Conservation (phyloP, 2,329 filamentous ascomycete genomes). For the Talaromyces islandicus region DNA sequence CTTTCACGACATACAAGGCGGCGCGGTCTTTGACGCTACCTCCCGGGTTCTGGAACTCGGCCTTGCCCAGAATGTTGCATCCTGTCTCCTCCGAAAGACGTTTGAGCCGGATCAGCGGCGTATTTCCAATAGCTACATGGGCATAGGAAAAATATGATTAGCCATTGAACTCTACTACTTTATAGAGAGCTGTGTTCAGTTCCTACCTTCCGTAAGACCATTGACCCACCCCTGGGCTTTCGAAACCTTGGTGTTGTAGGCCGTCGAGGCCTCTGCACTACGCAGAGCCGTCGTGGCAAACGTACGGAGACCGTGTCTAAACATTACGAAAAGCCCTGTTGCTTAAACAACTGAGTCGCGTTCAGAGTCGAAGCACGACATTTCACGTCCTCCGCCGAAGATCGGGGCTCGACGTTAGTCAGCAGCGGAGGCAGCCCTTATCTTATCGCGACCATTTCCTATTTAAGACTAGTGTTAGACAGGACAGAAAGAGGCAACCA, state of each 20-base stretch:
- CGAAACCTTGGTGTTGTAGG: conserved; percentile 66
- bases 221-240: conserved; percentile 72
- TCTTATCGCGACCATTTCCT: conserved; percentile 15
- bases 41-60: conserved; percentile 97
- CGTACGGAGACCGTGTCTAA: conserved; percentile 61
- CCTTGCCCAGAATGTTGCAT: conserved; percentile 91
- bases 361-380: neutral
- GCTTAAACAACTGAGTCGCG: neutral
- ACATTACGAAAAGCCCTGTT: conserved; percentile 48
- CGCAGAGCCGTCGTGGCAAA: conserved; percentile 60
- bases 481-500: no score
- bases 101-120: conserved; percentile 85
- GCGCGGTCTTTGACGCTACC: conserved; percentile 95
- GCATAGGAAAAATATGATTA: neutral
- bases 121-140: conserved; percentile 83
- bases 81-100: conserved; percentile 82
- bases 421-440: conserved; percentile 25
- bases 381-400: conserved; percentile 15
- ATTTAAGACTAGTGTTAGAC: neutral
- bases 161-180: neutral
- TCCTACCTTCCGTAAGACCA: conserved; percentile 72
- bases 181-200: neutral
- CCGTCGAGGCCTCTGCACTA: conserved; percentile 45
- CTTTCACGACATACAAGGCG: conserved; percentile 85
- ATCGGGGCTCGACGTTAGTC: conserved; percentile 15